Percentiles rank a stretch among this genome's conserved stretches.
These are phyloP conservation scores for Mortierella sp. DNA, from an alignment of 371 early-diverging fungal genomes.

Conservation along the genomic window DNA sequence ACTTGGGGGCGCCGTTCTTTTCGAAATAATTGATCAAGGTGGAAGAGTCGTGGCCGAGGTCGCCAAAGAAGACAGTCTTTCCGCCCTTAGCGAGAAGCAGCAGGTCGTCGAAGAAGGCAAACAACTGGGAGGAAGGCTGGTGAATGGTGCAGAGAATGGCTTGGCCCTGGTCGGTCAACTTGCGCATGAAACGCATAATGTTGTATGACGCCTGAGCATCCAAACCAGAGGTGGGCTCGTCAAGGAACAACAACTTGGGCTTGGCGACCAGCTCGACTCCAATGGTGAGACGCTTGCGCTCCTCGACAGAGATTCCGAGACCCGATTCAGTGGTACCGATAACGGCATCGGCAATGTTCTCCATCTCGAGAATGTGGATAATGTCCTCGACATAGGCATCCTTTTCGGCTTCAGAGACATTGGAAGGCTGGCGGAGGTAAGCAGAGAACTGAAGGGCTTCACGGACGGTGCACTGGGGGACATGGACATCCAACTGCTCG, in stretches of 20 bases:
- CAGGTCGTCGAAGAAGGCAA: constrained; percentile 87
- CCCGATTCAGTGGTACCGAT: constrained; percentile 68
- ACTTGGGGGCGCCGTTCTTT: constrained; percentile 71
- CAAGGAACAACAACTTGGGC: constrained; percentile 85
- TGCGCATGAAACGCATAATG: constrained; percentile 81
- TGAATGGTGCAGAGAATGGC: constrained; percentile 89
- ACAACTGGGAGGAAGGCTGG: constrained; percentile 87
- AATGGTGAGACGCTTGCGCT: constrained; percentile 72
- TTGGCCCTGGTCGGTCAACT: constrained; percentile 78
- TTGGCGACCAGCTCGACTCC: constrained; percentile 82
- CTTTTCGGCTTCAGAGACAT: constrained; percentile 74
- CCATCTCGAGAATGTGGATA: constrained; percentile 76
- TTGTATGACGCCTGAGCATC: constrained; percentile 79
- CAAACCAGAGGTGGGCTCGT: constrained; percentile 90
- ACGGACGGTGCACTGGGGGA: constrained; percentile 72
- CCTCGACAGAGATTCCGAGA: constrained; percentile 69
- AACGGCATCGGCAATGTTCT: constrained; percentile 70
- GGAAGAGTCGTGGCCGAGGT: constrained; percentile 68
- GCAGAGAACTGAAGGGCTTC: constrained; percentile 81
- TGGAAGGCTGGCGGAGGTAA: constrained; percentile 74
- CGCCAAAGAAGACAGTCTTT: constrained; percentile 84
- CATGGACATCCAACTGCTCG: constrained; percentile 88
- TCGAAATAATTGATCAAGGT: constrained; percentile 76
- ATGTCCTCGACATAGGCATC: constrained; percentile 79
- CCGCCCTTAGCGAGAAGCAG: constrained; percentile 87